Base-by-base conservation (phyloP, 2,329 filamentous ascomycete species). In the Ophiosphaerella korrae region DNA sequence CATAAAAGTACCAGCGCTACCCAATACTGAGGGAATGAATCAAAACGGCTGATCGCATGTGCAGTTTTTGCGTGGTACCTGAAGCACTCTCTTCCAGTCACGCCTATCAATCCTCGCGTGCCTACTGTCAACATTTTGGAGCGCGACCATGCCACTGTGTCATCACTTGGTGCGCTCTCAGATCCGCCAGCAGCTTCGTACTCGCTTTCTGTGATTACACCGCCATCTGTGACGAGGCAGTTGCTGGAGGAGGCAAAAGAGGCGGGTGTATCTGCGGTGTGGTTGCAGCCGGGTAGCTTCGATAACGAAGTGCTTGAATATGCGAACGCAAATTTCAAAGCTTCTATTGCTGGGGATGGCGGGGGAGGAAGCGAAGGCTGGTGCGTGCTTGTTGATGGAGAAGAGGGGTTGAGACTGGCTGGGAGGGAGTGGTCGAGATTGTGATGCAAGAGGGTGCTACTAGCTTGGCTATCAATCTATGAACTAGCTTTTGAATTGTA, bases 41-140 rank as follows among this genome's bases (percentile, higher is more conserved):
- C n/a, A 2, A 11, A 7, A 7, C 23, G 7, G 18, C 33, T 52
- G 3, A 56, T 13, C 5, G 23, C 26, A 21, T 38, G 2, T 21
- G 2, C n/a, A 95, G 92, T 97, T 60, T 90, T 97, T 70, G 84
- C 84, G 12, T 97, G 93, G 93, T 97, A 97, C 74, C 83, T 90
- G 48, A 72, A 80, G 31, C 90, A 91, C 75, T 80, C 81, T 33
- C 83, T 97, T 35, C 85, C 88, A 7, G 90, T 88, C 4, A 91
- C 86, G 1, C 91, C 93, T 8, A 83, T 97, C 73, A 97, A 97
- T 75, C 92, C 93, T 0, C 80, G 81, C 41, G 77, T 83, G 3
- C 68, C 85, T 6, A 78, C 80, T 50, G 88, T 97, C 67, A 78
- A 79, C n/a, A 84, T 90, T 32, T 77, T 76, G 18, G 75, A 77